Percentiles rank a stretch among this genome's conserved stretches.
phyloP scores from a whole-genome alignment of 495 filamentous ascomycete species.

The Parathielavia hyrcaniae region DNA sequence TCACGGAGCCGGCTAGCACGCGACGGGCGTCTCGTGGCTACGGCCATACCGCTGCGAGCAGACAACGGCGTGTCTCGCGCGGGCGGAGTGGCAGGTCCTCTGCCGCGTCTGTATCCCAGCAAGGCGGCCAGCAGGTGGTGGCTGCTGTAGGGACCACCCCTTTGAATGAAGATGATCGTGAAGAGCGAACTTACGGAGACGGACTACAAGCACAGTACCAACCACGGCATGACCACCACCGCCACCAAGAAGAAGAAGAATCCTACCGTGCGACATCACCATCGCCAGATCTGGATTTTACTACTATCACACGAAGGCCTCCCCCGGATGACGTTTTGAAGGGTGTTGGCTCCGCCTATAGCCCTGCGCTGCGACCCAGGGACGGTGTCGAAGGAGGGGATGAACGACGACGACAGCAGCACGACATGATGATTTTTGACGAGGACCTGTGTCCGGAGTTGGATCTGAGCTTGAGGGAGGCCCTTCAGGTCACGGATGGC shows the following conservation, averaged over 20 bases:
- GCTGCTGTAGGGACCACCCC: too few species aligned
- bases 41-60: neutral
- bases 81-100: neutral
- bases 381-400: neutral
- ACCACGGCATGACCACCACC: neutral
- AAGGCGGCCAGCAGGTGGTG: neutral
- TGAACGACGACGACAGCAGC: constrained; percentile 2
- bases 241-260: neutral
- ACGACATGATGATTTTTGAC: neutral
- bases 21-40: constrained; percentile 1
- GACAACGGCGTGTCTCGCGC: neutral
- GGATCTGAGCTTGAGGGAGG: neutral
- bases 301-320: neutral
- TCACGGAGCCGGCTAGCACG: constrained; percentile 13
- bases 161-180: too few species aligned
- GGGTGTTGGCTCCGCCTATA: constrained; percentile 23
- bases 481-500: neutral
- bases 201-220: neutral
- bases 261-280: neutral
- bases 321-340: constrained; percentile 19
- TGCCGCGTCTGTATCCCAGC: neutral
- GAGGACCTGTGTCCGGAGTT: neutral
- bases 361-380: neutral
- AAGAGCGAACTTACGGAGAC: neutral
- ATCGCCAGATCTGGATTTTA: neutral